Conservation (phyloP, 768 basidiomycete genomes). For the Candolleomyces eurysporus region DNA sequence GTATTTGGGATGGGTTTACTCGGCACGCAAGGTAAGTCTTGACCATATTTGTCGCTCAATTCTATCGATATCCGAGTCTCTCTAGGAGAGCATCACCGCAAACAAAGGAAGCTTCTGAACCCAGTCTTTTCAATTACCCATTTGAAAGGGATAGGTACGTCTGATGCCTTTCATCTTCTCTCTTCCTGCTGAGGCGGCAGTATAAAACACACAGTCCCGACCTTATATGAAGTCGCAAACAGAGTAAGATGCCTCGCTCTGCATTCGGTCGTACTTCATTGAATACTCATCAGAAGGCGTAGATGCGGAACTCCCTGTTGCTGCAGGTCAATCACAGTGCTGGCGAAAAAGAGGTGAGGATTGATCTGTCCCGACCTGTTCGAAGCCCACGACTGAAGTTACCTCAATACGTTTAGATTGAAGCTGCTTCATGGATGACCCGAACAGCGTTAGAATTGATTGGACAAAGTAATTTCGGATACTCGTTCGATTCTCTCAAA, state of each 20-base stretch:
- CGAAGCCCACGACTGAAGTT: too few relatives aligned
- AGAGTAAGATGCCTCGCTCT: conserved; percentile 19
- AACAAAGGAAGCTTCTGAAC: conserved; percentile 37
- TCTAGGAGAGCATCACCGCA: conserved; percentile 41
- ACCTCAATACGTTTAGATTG: not conserved
- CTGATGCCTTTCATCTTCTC: not conserved
- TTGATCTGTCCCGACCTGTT: too few relatives aligned
- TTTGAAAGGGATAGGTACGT: conserved; percentile 34
- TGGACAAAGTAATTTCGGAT: conserved; percentile 8
- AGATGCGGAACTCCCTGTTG: too few relatives aligned
- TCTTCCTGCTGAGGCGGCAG: not conserved
- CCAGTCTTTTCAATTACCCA: conserved; percentile 35
- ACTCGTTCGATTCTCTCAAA: conserved; percentile 7
- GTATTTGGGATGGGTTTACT: too few relatives aligned
- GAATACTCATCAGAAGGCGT: not conserved
- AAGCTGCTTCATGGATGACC: conserved; percentile 5
- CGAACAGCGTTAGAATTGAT: conserved; percentile 9
- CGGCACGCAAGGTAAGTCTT: too few relatives aligned
- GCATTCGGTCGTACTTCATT: not conserved
- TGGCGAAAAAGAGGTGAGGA: too few relatives aligned
- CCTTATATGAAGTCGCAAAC: conserved; percentile 30
- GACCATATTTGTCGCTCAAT: too few relatives aligned
- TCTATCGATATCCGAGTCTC: too few relatives aligned
- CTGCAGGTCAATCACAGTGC: too few relatives aligned
- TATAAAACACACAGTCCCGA: conserved; percentile 24